Evolutionary conservation across 2,329 filamentous ascomycete species (phyloP).

Genomic region (Talaromyces sp.): DNA sequence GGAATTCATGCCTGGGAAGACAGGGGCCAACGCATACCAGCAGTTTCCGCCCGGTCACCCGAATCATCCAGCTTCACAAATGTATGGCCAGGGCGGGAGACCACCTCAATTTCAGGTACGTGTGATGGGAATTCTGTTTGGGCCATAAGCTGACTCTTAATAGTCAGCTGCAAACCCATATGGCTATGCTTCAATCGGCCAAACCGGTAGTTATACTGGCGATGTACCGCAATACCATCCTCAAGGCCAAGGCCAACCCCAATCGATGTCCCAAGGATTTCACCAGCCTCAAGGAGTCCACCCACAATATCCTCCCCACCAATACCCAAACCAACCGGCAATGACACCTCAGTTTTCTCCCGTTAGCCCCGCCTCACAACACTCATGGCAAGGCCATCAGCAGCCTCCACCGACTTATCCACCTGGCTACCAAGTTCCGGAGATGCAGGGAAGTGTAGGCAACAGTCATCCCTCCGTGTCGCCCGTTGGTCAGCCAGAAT

Average conservation of each 20-base stretch:
- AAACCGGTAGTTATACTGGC: slow-evolving; percentile 12
- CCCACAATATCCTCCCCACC: slow-evolving; percentile 6
- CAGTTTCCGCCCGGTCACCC: slow-evolving; percentile 1
- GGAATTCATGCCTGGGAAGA: slow-evolving; percentile 9
- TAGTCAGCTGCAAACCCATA: slow-evolving; percentile 13
- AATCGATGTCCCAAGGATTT: neutral
- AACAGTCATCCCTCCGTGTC: neutral
- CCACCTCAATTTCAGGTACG: slow-evolving; percentile 11
- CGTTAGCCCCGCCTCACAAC: neutral
- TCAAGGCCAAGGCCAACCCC: slow-evolving; percentile 3
- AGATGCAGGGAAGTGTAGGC: neutral
- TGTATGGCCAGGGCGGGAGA: slow-evolving; percentile 4
- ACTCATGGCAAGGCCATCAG: slow-evolving; percentile 2
- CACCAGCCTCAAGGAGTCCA: neutral
- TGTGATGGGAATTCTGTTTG: neutral
- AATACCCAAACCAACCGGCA: slow-evolving; percentile 4
- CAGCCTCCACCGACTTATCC: neutral
- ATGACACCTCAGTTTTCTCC: slow-evolving; percentile 2
- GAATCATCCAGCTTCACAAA: slow-evolving; percentile 4
- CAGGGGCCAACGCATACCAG: neutral
- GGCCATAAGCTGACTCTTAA: neutral
- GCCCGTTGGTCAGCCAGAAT: slow-evolving; percentile 1
- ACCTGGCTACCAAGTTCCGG: slow-evolving; percentile 1
- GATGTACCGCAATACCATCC: slow-evolving; percentile 14
- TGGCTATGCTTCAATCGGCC: slow-evolving; percentile 13